Conservation (phyloP, 805 yeast species). For the Candida palmyrensis region DNA sequence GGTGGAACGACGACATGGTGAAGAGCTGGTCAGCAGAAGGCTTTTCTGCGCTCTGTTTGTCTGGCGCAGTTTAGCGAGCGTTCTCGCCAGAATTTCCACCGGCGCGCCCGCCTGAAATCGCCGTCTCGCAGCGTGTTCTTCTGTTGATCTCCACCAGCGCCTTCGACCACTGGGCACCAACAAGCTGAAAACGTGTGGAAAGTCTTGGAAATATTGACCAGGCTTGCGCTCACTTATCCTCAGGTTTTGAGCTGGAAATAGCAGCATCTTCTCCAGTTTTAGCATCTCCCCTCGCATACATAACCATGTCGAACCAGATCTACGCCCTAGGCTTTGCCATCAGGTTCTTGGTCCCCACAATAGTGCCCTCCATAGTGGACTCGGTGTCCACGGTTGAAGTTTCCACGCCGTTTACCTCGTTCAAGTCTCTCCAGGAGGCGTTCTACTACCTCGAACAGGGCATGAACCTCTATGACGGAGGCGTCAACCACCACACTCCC, state of each 20-base stretch:
- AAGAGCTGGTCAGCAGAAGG: no score
- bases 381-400: conserved; percentile 44
- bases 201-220: no score
- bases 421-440: conserved; percentile 40
- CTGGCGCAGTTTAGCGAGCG: no score
- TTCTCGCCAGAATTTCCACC: no score
- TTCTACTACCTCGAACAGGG: conserved; percentile 52
- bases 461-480: conserved; percentile 74
- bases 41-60: no score
- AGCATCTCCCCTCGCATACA: no score
- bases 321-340: conserved; percentile 22
- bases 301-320: background rate
- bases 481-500: conserved; percentile 84
- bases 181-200: no score
- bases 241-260: no score
- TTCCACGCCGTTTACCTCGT: conserved; percentile 72
- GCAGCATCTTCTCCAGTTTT: no score
- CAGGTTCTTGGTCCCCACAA: conserved; percentile 30
- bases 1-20: conserved; percentile 35
- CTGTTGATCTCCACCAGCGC: conserved; percentile 1
- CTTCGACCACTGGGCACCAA: no score
- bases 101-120: no score
- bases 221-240: no score
- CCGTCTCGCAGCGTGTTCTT: background rate
- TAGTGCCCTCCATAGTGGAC: conserved; percentile 25